Conservation (phyloP, 192 early-diverging fungal species). For the Funneliformis mosseae region DNA sequence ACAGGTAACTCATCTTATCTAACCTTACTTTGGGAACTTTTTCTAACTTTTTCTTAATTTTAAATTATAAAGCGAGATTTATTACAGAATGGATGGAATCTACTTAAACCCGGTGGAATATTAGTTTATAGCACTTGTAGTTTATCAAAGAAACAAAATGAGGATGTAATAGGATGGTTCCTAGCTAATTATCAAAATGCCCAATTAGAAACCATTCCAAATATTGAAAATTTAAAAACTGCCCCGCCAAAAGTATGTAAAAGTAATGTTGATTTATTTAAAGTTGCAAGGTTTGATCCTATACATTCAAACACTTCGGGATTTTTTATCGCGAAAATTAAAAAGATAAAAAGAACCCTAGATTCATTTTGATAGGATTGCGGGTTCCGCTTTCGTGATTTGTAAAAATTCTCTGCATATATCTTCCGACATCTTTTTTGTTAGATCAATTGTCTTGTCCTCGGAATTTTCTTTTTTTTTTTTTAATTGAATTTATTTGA, state of each 20-base stretch:
- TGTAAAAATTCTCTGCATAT: slow-evolving; percentile 24
- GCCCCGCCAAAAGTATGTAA: slow-evolving; percentile 26
- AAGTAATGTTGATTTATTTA: slow-evolving; percentile 4
- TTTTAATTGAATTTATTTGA: not conserved
- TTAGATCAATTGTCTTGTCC: not conserved
- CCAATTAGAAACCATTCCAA: slow-evolving; percentile 58
- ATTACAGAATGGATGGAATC: slow-evolving; percentile 73
- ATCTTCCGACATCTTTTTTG: not conserved
- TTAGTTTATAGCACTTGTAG: slow-evolving; percentile 91
- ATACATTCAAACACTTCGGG: slow-evolving; percentile 68
- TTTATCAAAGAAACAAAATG: slow-evolving; percentile 79
- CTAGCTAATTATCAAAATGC: slow-evolving; percentile 53
- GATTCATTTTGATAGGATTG: not conserved
- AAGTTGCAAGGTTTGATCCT: slow-evolving; percentile 67
- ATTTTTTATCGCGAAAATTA: slow-evolving; percentile 79
- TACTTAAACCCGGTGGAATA: slow-evolving; percentile 74
- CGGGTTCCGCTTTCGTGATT: slow-evolving; percentile 7
- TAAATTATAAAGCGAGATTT: slow-evolving; percentile 52
- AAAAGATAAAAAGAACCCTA: slow-evolving; percentile 46
- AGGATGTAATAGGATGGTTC: slow-evolving; percentile 83
- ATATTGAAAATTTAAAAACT: slow-evolving; percentile 38
- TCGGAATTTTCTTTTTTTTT: slow-evolving; percentile 8
- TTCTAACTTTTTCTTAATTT: not conserved
- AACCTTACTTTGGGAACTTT: not conserved
- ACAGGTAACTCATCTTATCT: slow-evolving; percentile 50